These are phyloP conservation scores for Acanthochlamys bracteata DNA, from an alignment of 106 monocot species.

Conservation along the genomic window DNA sequence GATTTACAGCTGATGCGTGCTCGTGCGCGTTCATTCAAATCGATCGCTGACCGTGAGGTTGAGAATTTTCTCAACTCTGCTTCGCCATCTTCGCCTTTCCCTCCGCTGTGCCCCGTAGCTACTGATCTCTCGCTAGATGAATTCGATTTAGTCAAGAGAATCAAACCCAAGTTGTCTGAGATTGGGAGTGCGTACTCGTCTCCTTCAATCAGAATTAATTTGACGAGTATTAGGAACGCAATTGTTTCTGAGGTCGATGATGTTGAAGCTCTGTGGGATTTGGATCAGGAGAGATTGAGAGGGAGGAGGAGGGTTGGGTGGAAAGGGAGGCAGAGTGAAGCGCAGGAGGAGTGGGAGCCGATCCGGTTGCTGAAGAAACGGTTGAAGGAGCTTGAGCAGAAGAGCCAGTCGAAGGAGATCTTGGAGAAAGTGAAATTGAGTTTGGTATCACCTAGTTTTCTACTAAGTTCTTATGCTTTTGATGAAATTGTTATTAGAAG, in stretches of 20 bases:
- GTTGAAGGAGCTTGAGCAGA: conserved; percentile 76
- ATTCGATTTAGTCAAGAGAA: conserved; percentile 78
- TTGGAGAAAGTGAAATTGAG: conserved; percentile 42
- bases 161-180: conserved; percentile 77
- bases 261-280: conserved; percentile 15
- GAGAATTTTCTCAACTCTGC: conserved; percentile 75
- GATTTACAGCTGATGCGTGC: conserved; percentile 76
- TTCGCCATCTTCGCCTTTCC: conserved; percentile 9
- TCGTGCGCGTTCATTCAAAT: conserved; percentile 59
- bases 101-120: conserved; percentile 14
- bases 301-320: conserved; percentile 14
- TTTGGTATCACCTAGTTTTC: conserved; percentile 34
- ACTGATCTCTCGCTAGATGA: conserved; percentile 43
- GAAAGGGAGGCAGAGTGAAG: conserved; percentile 22
- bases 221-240: conserved; percentile 36
- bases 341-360: conserved; percentile 54
- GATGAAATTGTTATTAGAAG: not conserved
- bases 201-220: conserved; percentile 35
- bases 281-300: conserved; percentile 14
- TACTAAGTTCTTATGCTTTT: not conserved
- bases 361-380: conserved; percentile 54
- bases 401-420: conserved; percentile 59
- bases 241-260: conserved; percentile 42
- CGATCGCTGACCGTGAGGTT: conserved; percentile 84
- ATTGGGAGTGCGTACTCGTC: conserved; percentile 70